Evolutionary conservation across 768 basidiomycete genomes (phyloP).

Genomic region (Lepiota venenata): DNA sequence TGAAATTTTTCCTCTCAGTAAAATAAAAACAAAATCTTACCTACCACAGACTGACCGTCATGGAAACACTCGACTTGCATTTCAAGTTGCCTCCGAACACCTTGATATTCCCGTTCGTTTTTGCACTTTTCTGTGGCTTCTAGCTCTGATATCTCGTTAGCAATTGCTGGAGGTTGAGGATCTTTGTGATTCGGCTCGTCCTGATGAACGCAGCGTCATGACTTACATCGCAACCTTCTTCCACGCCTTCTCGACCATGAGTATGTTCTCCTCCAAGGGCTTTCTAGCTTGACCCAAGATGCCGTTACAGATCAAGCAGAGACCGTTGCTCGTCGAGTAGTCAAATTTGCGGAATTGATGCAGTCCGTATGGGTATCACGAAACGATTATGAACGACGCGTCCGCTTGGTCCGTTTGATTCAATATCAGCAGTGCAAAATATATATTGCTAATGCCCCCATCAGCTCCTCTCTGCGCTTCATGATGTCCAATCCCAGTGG

Average conservation of each 20-base stretch:
- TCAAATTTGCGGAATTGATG: constrained; percentile 96
- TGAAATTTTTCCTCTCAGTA: constrained; percentile 20
- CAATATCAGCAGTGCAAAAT: neutral
- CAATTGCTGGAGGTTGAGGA: constrained; percentile 97
- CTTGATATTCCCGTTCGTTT: constrained; percentile 83
- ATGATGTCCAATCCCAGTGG: constrained; percentile 71
- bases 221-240: constrained; percentile 97
- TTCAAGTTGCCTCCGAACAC: constrained; percentile 82
- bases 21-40: neutral
- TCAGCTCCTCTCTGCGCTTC: constrained; percentile 66
- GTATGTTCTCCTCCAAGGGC: constrained; percentile 37
- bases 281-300: constrained; percentile 8
- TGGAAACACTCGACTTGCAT: constrained; percentile 84
- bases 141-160: constrained; percentile 33
- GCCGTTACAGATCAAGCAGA: constrained; percentile 78
- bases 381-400: constrained; percentile 92
- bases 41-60: constrained; percentile 66
- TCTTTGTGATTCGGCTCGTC: constrained; percentile 80
- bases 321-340: constrained; percentile 88
- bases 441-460: constrained; percentile 5
- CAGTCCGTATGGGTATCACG: constrained; percentile 83
- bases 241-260: constrained; percentile 97
- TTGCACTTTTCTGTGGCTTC: neutral
- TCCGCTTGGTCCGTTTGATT: constrained; percentile 47
- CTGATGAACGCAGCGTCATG: constrained; percentile 97